These are phyloP conservation scores for Hyphopichia homilentoma DNA, from an alignment of 805 yeast species.

Conservation along the genomic window DNA sequence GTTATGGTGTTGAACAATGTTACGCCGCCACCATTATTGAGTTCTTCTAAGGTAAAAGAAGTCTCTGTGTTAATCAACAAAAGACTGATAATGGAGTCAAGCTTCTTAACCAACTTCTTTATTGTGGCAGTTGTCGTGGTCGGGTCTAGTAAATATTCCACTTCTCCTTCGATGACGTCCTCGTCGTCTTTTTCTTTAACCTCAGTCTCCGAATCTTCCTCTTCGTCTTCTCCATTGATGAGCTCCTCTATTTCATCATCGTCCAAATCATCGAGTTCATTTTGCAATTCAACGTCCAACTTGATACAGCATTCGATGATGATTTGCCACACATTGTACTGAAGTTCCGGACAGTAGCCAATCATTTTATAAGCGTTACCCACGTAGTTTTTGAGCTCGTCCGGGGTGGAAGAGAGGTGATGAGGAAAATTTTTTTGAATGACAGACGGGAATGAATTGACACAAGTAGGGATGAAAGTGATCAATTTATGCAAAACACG, in stretches of 20 bases:
- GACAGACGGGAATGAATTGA: conserved; percentile 56
- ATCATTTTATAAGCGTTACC: conserved; percentile 57
- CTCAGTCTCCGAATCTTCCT: conserved; percentile 31
- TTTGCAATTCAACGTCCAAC: conserved; percentile 88
- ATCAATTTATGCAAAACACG: conserved; percentile 60
- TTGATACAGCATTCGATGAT: conserved; percentile 77
- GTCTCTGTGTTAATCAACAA: conserved; percentile 50
- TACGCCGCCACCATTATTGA: conserved; percentile 63
- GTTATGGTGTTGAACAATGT: conserved; percentile 68
- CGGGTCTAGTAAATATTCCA: conserved; percentile 44
- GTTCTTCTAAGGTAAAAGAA: conserved; percentile 47
- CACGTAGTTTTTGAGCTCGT: conserved; percentile 58
- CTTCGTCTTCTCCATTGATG: conserved; percentile 45
- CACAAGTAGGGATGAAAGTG: conserved; percentile 76
- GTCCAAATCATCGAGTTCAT: conserved; percentile 80
- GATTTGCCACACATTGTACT: conserved; percentile 72
- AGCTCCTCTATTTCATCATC: conserved; percentile 59
- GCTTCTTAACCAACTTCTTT: conserved; percentile 56
- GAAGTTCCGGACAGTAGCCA: conserved; percentile 72
- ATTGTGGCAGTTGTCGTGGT: conserved; percentile 41
- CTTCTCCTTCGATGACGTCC: conserved; percentile 32
- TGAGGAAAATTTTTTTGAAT: conserved; percentile 72
- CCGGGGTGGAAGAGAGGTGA: conserved; percentile 55
- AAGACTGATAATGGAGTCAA: conserved; percentile 64
- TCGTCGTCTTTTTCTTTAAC: conserved; percentile 21